Conservation (phyloP, 2,329 filamentous ascomycete genomes). For the Paraphaeosphaeria minitans region DNA sequence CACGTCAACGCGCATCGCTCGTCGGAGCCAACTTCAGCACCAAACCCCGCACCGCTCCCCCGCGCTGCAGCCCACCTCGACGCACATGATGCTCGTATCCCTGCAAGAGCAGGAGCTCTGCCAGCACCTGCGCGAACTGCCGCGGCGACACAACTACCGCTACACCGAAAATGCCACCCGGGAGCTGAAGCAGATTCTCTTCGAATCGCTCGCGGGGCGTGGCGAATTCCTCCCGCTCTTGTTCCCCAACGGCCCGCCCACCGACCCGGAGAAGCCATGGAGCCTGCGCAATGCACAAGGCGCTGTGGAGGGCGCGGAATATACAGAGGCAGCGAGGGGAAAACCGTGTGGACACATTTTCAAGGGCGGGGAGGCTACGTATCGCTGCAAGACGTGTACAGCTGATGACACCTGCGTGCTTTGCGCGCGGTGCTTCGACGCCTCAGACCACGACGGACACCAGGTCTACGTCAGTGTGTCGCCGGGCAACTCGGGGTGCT, state of each 20-base stretch:
- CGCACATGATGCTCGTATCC: conserved; percentile 52
- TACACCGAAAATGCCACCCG: conserved; percentile 74
- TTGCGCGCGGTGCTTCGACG: conserved; percentile 91
- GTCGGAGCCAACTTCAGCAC: conserved; percentile 3
- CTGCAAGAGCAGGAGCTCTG: conserved; percentile 79
- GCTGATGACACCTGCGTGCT: conserved; percentile 94
- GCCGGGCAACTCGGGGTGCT: conserved; percentile 91
- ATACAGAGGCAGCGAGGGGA: conserved; percentile 86
- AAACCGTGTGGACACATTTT: conserved; percentile 98
- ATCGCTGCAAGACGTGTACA: conserved; percentile 91
- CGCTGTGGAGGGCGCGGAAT: conserved; percentile 91
- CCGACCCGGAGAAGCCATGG: conserved; percentile 62
- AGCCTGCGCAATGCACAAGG: conserved; percentile 88
- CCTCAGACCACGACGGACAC: conserved; percentile 92
- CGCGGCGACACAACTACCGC: conserved; percentile 72
- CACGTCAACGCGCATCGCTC: conserved; percentile 3
- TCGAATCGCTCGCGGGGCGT: conserved; percentile 82
- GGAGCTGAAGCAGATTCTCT: conserved; percentile 78
- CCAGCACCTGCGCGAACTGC: conserved; percentile 78
- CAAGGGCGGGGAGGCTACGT: conserved; percentile 90
- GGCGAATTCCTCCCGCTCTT: conserved; percentile 76
- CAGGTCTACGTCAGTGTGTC: conserved; percentile 89
- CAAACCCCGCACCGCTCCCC: conserved; percentile 9
- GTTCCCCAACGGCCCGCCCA: conserved; percentile 76
- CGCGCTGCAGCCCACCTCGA: conserved; percentile 21